These are phyloP conservation scores for Ophiobolus disseminans DNA, from an alignment of 2,329 filamentous ascomycete genomes.

Conservation along the genomic window DNA sequence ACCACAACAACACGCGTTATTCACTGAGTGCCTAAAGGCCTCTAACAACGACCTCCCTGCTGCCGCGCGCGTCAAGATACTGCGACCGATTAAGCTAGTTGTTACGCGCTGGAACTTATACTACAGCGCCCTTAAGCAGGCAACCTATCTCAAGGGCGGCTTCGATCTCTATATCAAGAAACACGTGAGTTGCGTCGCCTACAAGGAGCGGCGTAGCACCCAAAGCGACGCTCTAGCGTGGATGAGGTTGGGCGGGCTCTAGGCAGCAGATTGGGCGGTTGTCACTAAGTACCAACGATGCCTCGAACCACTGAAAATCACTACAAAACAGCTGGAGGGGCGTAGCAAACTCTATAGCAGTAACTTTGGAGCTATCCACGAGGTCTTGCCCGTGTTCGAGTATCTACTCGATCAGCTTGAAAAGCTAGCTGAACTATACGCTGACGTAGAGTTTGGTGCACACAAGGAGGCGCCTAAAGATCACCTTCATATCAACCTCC, in stretches of 20 bases:
- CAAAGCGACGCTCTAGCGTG: neutral
- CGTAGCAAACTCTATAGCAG: constrained; percentile 1
- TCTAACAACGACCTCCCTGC: neutral
- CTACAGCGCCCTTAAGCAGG: neutral
- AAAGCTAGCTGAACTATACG: neutral
- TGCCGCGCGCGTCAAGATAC: neutral
- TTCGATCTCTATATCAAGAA: neutral
- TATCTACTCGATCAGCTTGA: neutral
- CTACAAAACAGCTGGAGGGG: neutral
- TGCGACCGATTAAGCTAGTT: neutral
- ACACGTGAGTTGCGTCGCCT: neutral
- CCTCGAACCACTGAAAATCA: neutral
- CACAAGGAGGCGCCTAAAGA: neutral
- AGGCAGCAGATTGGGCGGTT: neutral
- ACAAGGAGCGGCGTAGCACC: neutral
- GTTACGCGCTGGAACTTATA: neutral
- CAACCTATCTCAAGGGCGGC: neutral
- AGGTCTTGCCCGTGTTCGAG: constrained; percentile 4
- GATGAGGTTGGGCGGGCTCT: constrained; percentile 1
- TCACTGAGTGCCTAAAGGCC: neutral
- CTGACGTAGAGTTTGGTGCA: neutral
- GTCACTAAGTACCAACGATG: constrained; percentile 3
- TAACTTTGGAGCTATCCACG: constrained; percentile 3
- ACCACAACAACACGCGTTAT: constrained; percentile 4
- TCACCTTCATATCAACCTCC: constrained; percentile 1